Evolutionary conservation across 2,329 filamentous ascomycete species (phyloP).

Genomic region (Onygenales sp.): DNA sequence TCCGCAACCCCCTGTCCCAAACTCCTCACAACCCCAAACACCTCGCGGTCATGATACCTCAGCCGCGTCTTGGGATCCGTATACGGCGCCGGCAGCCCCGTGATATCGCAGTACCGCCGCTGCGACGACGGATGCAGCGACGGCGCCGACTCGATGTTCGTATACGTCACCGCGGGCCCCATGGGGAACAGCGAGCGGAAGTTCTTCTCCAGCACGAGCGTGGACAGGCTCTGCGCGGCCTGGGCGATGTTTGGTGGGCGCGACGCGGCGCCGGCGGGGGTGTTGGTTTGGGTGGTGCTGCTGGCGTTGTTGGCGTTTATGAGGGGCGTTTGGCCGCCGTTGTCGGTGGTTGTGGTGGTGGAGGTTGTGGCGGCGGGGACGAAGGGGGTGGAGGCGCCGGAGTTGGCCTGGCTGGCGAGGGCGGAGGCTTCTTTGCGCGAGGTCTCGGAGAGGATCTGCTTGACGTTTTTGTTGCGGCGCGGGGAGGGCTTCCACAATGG

Average conservation of each 20-base stretch:
- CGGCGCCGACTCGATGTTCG: conserved; percentile 91
- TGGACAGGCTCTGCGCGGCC: conserved; percentile 75
- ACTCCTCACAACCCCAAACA: conserved; percentile 73
- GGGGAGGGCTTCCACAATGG: conserved; percentile 82
- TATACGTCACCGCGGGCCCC: conserved; percentile 76
- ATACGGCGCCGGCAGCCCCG: conserved; percentile 83
- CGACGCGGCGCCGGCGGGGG: conserved; percentile 26
- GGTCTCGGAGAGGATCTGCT: conserved; percentile 86
- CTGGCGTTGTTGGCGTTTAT: conserved; percentile 37
- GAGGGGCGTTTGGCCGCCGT: conserved; percentile 4
- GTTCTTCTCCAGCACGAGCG: conserved; percentile 80
- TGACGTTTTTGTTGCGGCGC: conserved; percentile 97
- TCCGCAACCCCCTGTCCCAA: conserved; percentile 77
- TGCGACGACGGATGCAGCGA: conserved; percentile 68
- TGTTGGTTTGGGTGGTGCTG: conserved; percentile 29
- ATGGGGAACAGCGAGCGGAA: conserved; percentile 37
- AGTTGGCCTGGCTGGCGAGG: conserved; percentile 72
- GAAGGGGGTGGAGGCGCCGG: conserved; percentile 63
- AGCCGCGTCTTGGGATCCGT: conserved; percentile 90
- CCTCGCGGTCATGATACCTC: conserved; percentile 85
- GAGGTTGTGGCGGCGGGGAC: conserved; percentile 27
- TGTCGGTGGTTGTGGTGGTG: conserved; percentile 21
- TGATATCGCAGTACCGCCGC: conserved; percentile 92
- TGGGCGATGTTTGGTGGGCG: conserved; percentile 69
- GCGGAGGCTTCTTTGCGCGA: conserved; percentile 82